Conservation (phyloP, 495 filamentous ascomycete species). For the Annulohypoxylon bovei region DNA sequence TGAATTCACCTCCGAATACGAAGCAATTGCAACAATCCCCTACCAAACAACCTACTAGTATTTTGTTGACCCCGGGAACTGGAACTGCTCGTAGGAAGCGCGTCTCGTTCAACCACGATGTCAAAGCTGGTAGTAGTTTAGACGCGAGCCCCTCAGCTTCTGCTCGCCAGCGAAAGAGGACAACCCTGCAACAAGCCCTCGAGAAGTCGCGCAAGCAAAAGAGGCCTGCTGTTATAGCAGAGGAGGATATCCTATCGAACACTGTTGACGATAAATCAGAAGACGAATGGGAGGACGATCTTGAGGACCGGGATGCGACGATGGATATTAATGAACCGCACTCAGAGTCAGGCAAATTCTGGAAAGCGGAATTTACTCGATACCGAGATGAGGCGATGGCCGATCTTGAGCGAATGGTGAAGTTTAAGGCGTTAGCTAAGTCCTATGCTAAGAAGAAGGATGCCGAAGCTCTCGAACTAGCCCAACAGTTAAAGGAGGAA, state of each 20-base stretch:
- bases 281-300: conserved; percentile 56
- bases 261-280: conserved; percentile 48
- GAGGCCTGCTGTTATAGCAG: conserved; percentile 24
- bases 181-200: conserved; percentile 65
- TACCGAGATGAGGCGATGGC: conserved; percentile 82
- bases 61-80: conserved; percentile 90
- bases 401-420: conserved; percentile 80
- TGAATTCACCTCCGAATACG: not conserved
- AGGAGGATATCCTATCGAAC: conserved; percentile 36
- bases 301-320: conserved; percentile 68
- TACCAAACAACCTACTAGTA: conserved; percentile 61
- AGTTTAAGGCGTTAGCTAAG: conserved; percentile 84
- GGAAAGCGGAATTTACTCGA: conserved; percentile 88
- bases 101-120: conserved; percentile 81
- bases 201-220: conserved; percentile 55
- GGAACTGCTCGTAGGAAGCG: conserved; percentile 82
- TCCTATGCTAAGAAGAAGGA: conserved; percentile 93
- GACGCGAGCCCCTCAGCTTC: conserved; percentile 69
- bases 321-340: conserved; percentile 81
- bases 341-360: conserved; percentile 88
- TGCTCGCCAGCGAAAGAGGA: conserved; percentile 49
- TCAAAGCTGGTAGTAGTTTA: conserved; percentile 60
- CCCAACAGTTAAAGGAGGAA: conserved; percentile 74
- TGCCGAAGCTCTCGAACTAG: conserved; percentile 74
- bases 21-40: conserved; percentile 47